Base-by-base conservation (phyloP, 2,329 filamentous ascomycete genomes). In the Cadophora sp. region DNA sequence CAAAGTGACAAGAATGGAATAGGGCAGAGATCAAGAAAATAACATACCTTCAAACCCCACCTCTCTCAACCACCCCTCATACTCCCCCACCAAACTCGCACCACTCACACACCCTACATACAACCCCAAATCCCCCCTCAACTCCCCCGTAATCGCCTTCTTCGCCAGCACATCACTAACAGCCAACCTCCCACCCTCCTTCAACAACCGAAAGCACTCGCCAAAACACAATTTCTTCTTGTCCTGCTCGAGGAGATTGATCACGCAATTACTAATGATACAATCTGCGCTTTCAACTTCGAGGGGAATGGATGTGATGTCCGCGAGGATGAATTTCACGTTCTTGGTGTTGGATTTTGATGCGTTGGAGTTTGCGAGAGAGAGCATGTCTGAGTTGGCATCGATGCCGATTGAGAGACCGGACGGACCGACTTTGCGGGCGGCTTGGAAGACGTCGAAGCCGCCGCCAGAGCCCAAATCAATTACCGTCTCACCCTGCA, bases 211-310 rank as follows among this genome's bases (percentile, higher is more conserved):
- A 66, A 81, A 81, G 73, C 90, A 88, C 75, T 91, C 88, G 0
- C 77, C 72, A 69, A 91, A 90, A 0, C 84, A 86, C 0, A 79
- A 68, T 6, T 79, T 81, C 73, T 89, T 89, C 11, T 89, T 85
- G 0, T 69, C 66, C 9, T 78, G 75, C 0, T 86, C 86, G 0
- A 89, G 84, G 0, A 89, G 83, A 71, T 89, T 89, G 68, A 90
- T 78, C 29, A 89, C 87, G 68, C 88, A 91, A 77, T 91, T 91
- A 70, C 83, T 86, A 70, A 90, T 88, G 66, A 91, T 83, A 72
- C 84, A 85, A 76, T 89, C 82, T 22, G 82, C 84, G 19, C 74
- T 83, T 9, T 69, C 73, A 11, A 77, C 71, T 0, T 79, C 74
- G 0, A 89, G 77, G 0, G 81, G 77, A 24, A 88, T 83, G 3